Percentiles rank a stretch among this genome's conserved stretches.
phyloP scores from a whole-genome alignment of 75 land plant species.

The Pinus taeda region DNA sequence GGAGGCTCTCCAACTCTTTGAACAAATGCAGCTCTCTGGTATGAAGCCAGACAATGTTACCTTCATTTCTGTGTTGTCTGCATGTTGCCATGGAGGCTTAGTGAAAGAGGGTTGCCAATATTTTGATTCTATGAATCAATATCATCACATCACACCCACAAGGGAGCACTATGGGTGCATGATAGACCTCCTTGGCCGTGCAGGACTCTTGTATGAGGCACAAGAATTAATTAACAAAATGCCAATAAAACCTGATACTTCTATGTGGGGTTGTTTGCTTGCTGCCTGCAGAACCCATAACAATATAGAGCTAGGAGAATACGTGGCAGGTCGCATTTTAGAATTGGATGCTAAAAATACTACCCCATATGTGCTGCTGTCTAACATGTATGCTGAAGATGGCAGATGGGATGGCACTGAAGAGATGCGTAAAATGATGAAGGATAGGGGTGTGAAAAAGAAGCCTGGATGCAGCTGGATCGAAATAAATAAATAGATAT shows the following conservation, averaged over 20 bases:
- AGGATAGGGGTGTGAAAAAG: background rate
- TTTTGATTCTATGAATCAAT: constrained; percentile 29
- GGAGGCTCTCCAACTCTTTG: constrained; percentile 35
- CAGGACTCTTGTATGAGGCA: constrained; percentile 7
- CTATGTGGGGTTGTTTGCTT: constrained; percentile 2
- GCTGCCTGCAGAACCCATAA: constrained; percentile 8
- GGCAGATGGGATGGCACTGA: background rate
- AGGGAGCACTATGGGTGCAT: constrained; percentile 42
- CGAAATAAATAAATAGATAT: background rate
- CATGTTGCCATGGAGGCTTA: constrained; percentile 46
- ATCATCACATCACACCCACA: constrained; percentile 27
- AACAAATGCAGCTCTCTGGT: constrained; percentile 27
- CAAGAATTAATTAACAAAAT: background rate
- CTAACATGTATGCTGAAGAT: constrained; percentile 10
- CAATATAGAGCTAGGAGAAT: constrained; percentile 4
- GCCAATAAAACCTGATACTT: constrained; percentile 3
- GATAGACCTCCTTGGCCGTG: constrained; percentile 18
- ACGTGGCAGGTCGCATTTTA: background rate
- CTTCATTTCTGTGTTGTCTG: constrained; percentile 36
- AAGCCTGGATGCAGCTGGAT: constrained; percentile 6
- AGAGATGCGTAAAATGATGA: constrained; percentile 1
- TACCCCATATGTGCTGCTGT: constrained; percentile 5
- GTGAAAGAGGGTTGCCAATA: constrained; percentile 27
- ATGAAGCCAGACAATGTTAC: constrained; percentile 36
- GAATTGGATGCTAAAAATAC: constrained; percentile 4